phyloP scores from a whole-genome alignment of 768 basidiomycete genomes.

The Amanita inopinata region DNA sequence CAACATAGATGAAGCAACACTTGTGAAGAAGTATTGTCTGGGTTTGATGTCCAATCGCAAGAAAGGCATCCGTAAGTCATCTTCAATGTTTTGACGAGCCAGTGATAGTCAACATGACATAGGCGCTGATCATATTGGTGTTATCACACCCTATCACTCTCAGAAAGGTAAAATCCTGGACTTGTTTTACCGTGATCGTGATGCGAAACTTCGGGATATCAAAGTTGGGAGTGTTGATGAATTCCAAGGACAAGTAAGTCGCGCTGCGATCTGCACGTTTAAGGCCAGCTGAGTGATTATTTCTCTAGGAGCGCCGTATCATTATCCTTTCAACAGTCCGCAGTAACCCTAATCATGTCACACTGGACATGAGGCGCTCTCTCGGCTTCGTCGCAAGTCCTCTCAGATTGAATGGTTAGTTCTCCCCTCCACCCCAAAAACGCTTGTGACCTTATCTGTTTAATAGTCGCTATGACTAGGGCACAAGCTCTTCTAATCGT shows the following conservation, averaged over 20 bases:
- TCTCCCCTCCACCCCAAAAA: neutral
- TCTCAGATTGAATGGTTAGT: conserved; percentile 49
- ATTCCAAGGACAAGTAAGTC: conserved; percentile 53
- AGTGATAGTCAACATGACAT: conserved; percentile 1
- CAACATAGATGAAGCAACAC: conserved; percentile 44
- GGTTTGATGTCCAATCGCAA: conserved; percentile 25
- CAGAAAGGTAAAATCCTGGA: conserved; percentile 45
- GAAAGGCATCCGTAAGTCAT: conserved; percentile 29
- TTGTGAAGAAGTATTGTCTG: conserved; percentile 38
- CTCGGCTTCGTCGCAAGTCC: conserved; percentile 51
- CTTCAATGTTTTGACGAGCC: neutral
- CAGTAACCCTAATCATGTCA: conserved; percentile 42
- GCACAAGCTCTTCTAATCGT: conserved; percentile 52
- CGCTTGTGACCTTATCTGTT: neutral
- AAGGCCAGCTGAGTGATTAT: conserved; percentile 18
- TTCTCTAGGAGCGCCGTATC: conserved; percentile 39
- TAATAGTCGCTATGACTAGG: conserved; percentile 48
- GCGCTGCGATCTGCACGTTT: conserved; percentile 14
- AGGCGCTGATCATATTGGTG: conserved; percentile 41
- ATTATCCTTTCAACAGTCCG: conserved; percentile 52
- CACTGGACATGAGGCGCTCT: conserved; percentile 45
- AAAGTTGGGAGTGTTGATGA: conserved; percentile 63
- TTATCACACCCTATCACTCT: conserved; percentile 63
- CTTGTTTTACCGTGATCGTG: conserved; percentile 23
- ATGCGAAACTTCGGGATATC: conserved; percentile 26